phyloP scores from a whole-genome alignment of 305 asterid genomes.

The Fraxinus paxiana region DNA sequence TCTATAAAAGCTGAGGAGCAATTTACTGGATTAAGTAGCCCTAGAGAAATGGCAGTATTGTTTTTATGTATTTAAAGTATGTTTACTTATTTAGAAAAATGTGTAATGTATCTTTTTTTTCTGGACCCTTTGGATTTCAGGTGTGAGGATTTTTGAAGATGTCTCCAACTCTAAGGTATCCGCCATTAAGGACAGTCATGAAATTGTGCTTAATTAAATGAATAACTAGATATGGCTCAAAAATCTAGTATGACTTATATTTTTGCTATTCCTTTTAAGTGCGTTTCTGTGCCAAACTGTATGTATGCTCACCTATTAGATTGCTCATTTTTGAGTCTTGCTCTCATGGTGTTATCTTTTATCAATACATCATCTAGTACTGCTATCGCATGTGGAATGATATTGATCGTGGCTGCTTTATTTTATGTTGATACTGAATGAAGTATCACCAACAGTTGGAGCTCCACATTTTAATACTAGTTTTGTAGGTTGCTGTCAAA shows the following conservation, averaged over 20 bases:
- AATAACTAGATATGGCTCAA: background rate
- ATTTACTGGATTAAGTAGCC: conserved; percentile 7
- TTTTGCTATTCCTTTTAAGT: background rate
- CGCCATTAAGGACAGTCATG: conserved; percentile 14
- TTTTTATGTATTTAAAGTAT: conserved; percentile 16
- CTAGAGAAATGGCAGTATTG: background rate
- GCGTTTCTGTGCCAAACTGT: background rate
- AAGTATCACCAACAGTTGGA: background rate
- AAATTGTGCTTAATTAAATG: conserved; percentile 8
- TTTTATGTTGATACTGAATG: background rate
- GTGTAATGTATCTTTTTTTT: conserved; percentile 21
- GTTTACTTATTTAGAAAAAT: conserved; percentile 8
- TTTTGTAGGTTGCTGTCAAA: background rate
- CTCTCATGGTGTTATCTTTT: background rate
- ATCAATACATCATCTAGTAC: background rate
- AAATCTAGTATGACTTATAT: conserved; percentile 8
- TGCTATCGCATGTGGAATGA: background rate
- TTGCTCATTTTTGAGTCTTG: background rate
- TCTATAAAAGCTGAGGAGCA: conserved; percentile 6
- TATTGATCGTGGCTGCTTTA: background rate
- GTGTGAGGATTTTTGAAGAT: conserved; percentile 96
- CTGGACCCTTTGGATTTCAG: conserved; percentile 44
- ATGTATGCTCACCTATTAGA: background rate
- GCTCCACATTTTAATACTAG: background rate
- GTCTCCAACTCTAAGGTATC: conserved; percentile 68